Base-by-base conservation (phyloP, 306 rosid species). In the Hippophae tibetana region DNA sequence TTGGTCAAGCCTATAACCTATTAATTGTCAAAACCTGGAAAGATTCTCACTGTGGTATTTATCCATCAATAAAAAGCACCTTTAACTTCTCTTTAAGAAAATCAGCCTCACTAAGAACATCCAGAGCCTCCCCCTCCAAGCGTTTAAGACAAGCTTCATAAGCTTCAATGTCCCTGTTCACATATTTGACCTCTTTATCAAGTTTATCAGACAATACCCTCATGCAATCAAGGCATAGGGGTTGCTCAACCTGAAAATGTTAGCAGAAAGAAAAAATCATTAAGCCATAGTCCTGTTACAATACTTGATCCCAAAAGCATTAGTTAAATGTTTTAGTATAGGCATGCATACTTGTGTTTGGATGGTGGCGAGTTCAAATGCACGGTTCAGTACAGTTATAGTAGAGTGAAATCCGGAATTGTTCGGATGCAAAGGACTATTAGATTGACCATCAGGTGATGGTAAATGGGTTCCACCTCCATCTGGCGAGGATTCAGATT, bases 221-320 rank as follows among this genome's bases (percentile, higher is more conserved):
- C 99, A 88, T 92, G 82, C 99, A 92, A 57, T 88, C 99, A 52
- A 92, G 90, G 74, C 99, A 92, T 61, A 92, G 68, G 63, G 99
- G 99, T 73, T 92, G 99, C 63, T 92, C 99, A 57, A 88, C 96
- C 99, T 92, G 85, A 42, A 77, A 58, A 74, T 42, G 13, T 59
- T 42, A 26, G 61, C 38, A 67, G 49, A 77, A 63, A 52, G 46
- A 52, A 10, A 52, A 46, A 9, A 67, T 7, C 49, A 65, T 62
- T 52, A n/a, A 18, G 23, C 23, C 44, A 54, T 41, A 42, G 26
- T 44, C 57, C 43, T 3, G 26, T 65, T 67, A 53, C 11, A 43
- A 69, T 38, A 50, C 59, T 26, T 8, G 4, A 54, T 8, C 8
- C 40, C 56, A 13, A 62, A 51, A 5, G 5, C 54, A 44, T 14